These are phyloP conservation scores for Zoysia matrella DNA, from an alignment of 202 grass and related monocot genomes.

Conservation along the genomic window DNA sequence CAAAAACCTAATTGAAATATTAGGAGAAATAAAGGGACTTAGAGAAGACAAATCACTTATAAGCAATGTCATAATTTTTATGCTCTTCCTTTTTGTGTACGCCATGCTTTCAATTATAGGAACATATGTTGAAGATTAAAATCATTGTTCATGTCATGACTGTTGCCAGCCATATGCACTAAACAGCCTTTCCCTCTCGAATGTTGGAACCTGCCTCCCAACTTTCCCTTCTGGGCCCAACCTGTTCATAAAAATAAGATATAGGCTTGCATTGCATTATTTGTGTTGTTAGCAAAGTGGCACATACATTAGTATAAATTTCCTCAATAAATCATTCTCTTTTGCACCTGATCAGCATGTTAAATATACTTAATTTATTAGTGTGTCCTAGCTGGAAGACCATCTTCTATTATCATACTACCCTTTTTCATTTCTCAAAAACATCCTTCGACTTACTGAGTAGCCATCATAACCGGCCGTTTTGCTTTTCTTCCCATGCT, in stretches of 20 bases:
- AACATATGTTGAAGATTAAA: constrained; percentile 11
- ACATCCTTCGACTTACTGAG: constrained; percentile 39
- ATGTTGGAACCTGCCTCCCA: constrained; percentile 59
- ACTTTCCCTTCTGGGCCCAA: constrained; percentile 37
- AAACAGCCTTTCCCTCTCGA: constrained; percentile 35
- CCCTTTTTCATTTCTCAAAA: constrained; percentile 11
- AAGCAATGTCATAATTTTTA: no score
- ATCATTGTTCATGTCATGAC: constrained; percentile 30
- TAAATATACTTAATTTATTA: constrained; percentile 17
- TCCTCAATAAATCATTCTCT: constrained; percentile 51
- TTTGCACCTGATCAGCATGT: constrained; percentile 53
- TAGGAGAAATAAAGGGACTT: no score
- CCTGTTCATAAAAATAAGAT: constrained; percentile 32
- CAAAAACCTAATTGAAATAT: no score
- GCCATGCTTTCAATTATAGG: constrained; percentile 18
- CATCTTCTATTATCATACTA: constrained; percentile 30
- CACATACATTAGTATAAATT: constrained; percentile 45
- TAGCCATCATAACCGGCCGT: not conserved
- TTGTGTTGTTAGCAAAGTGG: constrained; percentile 36
- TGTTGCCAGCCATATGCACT: not conserved
- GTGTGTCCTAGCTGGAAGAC: constrained; percentile 43
- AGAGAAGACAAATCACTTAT: no score
- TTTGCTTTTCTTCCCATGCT: constrained; percentile 48
- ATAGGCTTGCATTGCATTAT: constrained; percentile 37
- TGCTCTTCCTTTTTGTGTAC: no score